These are phyloP conservation scores for Penicillium sp. DNA, from an alignment of 2,329 filamentous ascomycete species.

Conservation along the genomic window DNA sequence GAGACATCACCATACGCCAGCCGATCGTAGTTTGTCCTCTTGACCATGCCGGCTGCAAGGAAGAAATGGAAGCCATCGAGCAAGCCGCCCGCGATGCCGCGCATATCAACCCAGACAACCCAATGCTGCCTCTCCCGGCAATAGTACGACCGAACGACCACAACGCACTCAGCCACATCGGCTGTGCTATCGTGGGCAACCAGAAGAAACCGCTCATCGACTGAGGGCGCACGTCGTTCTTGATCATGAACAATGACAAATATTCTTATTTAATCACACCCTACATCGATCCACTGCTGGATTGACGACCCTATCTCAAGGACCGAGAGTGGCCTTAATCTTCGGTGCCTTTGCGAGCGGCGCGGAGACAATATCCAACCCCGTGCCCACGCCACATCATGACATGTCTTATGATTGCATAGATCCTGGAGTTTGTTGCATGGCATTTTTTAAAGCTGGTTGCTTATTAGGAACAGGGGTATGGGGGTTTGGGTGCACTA, in stretches of 20 bases:
- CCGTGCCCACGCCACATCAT: slow-evolving; percentile 12
- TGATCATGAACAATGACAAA: slow-evolving; percentile 14
- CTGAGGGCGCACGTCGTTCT: slow-evolving; percentile 44
- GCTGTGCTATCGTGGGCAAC: slow-evolving; percentile 64
- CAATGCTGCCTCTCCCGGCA: slow-evolving; percentile 82
- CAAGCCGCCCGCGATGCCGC: slow-evolving; percentile 92
- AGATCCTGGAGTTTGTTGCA: slow-evolving; percentile 37
- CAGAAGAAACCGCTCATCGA: slow-evolving; percentile 67
- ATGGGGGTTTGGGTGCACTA: slow-evolving; percentile 20
- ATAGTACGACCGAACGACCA: slow-evolving; percentile 80
- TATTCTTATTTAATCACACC: slow-evolving; percentile 18
- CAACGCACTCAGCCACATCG: slow-evolving; percentile 60
- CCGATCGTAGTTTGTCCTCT: slow-evolving; percentile 95
- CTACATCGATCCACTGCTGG: slow-evolving; percentile 2
- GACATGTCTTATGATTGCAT: slow-evolving; percentile 41
- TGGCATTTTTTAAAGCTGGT: slow-evolving; percentile 26
- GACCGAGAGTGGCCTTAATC: not conserved
- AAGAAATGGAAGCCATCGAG: slow-evolving; percentile 98
- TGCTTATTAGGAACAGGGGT: slow-evolving; percentile 22
- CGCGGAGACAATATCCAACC: slow-evolving; percentile 3
- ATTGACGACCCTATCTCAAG: slow-evolving; percentile 8
- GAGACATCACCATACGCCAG: slow-evolving; percentile 85
- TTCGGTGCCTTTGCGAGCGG: slow-evolving; percentile 5
- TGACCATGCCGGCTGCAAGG: slow-evolving; percentile 92
- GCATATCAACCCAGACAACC: slow-evolving; percentile 83